Conservation (phyloP, 2,329 filamentous ascomycete species). For the Sporothrix protearum region DNA sequence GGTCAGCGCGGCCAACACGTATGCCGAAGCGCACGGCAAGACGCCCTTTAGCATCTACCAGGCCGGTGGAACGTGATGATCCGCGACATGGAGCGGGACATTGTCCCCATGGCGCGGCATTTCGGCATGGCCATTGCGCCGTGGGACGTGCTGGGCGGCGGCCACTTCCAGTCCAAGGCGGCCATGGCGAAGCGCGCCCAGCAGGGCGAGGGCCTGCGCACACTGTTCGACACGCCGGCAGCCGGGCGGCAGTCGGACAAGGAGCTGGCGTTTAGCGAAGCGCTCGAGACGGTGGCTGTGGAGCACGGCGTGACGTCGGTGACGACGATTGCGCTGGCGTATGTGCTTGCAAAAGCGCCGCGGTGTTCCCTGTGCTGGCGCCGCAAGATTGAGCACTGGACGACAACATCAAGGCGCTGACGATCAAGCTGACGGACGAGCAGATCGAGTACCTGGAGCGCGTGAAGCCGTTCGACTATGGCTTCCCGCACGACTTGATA, state of each 20-base stretch:
- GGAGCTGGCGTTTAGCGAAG: slow-evolving; percentile 51
- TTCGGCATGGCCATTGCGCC: slow-evolving; percentile 53
- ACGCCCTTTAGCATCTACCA: slow-evolving; percentile 42
- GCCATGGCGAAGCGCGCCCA: slow-evolving; percentile 31
- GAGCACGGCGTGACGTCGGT: slow-evolving; percentile 54
- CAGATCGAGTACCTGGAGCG: slow-evolving; percentile 55
- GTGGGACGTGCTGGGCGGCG: slow-evolving; percentile 58
- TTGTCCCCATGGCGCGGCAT: slow-evolving; percentile 42
- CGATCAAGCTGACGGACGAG: slow-evolving; percentile 46
- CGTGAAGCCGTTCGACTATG: slow-evolving; percentile 51
- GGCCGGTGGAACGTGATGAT: slow-evolving; percentile 37
- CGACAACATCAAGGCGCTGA: slow-evolving; percentile 55
- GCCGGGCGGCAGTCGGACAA: slow-evolving; percentile 43
- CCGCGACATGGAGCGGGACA: slow-evolving; percentile 40
- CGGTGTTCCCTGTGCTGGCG: slow-evolving; percentile 55
- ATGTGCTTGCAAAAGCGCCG: slow-evolving; percentile 49
- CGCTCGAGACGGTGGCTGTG: slow-evolving; percentile 58
- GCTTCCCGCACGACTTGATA: slow-evolving; percentile 51
- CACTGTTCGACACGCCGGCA: slow-evolving; percentile 24
- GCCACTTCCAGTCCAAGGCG: slow-evolving; percentile 45
- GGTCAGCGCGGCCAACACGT: slow-evolving; percentile 40
- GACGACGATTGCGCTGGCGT: slow-evolving; percentile 56
- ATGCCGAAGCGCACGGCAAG: slow-evolving; percentile 37
- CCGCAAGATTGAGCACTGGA: slow-evolving; percentile 51
- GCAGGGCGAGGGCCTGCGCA: slow-evolving; percentile 41